These are phyloP conservation scores for Solanum bulbocastanum DNA, from an alignment of 257 asterid genomes.

Conservation along the genomic window DNA sequence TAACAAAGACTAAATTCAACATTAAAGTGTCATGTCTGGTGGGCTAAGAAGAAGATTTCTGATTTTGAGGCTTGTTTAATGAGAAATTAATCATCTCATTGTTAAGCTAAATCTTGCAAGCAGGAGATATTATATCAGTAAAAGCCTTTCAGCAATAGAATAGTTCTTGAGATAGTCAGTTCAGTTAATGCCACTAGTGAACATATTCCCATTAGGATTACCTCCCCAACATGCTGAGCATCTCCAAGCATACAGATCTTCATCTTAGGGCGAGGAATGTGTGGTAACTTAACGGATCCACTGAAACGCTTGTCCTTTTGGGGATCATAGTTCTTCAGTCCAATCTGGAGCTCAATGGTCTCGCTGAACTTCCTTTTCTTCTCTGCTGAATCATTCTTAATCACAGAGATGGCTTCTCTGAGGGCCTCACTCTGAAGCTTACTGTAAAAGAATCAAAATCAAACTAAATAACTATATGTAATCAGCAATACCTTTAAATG, in stretches of 20 bases:
- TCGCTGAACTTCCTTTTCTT: slow-evolving; percentile 2
- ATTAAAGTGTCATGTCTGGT: not conserved
- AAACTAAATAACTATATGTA: not conserved
- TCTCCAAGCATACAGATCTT: slow-evolving; percentile 6
- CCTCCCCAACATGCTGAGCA: slow-evolving; percentile 5
- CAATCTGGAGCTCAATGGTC: not conserved
- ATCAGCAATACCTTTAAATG: not conserved
- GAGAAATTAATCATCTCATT: not conserved
- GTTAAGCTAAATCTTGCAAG: not conserved
- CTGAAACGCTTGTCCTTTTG: slow-evolving; percentile 7
- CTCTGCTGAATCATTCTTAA: slow-evolving; percentile 5
- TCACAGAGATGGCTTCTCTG: slow-evolving; percentile 14
- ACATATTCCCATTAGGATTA: not conserved
- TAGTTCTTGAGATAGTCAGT: not conserved
- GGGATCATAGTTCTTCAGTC: slow-evolving; percentile 1
- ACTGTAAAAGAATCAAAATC: not conserved
- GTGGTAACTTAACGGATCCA: slow-evolving; percentile 6
- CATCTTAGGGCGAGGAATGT: slow-evolving; percentile 13
- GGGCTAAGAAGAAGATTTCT: not conserved
- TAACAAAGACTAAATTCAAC: not conserved
- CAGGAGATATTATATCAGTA: not conserved
- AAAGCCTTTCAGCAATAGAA: not conserved
- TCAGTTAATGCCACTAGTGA: not conserved
- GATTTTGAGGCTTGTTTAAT: not conserved
- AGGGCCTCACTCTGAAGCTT: slow-evolving; percentile 16